Percentiles rank a stretch among this genome's conserved stretches.
Conservation (phyloP, 2,329 filamentous ascomycete genomes). For the Aspergillus luchuensis region DNA sequence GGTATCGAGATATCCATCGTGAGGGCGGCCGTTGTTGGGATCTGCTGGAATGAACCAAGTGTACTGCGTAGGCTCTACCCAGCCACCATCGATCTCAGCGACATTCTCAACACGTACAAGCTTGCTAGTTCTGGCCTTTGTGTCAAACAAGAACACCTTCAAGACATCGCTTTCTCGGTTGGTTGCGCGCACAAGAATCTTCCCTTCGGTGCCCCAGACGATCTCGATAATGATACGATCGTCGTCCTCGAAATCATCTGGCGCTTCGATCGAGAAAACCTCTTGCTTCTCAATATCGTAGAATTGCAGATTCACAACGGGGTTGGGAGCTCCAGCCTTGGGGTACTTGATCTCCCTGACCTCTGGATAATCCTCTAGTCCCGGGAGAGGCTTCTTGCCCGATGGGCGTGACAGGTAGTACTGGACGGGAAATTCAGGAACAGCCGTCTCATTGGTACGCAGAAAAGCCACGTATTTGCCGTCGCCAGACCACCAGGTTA, state of each 20-base stretch:
- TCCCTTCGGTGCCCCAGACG: conserved; percentile 78
- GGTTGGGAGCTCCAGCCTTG: conserved; percentile 92
- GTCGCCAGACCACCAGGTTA: conserved; percentile 93
- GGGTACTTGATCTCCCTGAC: conserved; percentile 94
- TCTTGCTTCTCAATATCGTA: conserved; percentile 79
- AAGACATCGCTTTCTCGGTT: conserved; percentile 93
- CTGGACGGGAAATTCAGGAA: conserved; percentile 89
- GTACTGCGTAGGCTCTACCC: conserved; percentile 91
- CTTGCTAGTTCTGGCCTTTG: conserved; percentile 69
- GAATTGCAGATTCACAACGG: conserved; percentile 82
- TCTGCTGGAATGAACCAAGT: conserved; percentile 87
- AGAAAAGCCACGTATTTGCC: conserved; percentile 89
- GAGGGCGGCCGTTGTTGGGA: conserved; percentile 68
- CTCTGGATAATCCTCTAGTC: conserved; percentile 88
- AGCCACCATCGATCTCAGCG: conserved; percentile 84
- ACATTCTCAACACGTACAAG: conserved; percentile 80
- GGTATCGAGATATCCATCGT: conserved; percentile 92
- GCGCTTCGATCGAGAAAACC: conserved; percentile 75
- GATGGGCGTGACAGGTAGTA: conserved; percentile 90
- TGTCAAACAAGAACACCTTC: conserved; percentile 83
- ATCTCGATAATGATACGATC: conserved; percentile 91
- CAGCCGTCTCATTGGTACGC: conserved; percentile 87
- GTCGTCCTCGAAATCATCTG: conserved; percentile 75
- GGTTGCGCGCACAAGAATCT: conserved; percentile 85
- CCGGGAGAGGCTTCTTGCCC: conserved; percentile 65